Percentiles rank a stretch among this genome's conserved stretches.
These are phyloP conservation scores for Candida manassasensis DNA, from an alignment of 805 yeast genomes.

Conservation along the genomic window DNA sequence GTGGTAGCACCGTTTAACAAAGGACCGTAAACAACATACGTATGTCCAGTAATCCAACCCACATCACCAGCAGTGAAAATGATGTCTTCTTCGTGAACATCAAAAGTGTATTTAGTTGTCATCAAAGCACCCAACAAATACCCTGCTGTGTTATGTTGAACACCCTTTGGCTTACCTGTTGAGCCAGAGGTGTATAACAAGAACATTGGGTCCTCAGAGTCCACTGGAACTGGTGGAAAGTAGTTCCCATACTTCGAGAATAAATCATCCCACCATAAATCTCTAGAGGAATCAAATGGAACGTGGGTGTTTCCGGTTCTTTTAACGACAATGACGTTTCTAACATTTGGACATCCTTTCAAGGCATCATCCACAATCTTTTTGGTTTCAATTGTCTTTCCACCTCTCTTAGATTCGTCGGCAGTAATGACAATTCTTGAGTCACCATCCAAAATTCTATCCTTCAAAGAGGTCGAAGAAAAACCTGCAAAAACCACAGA, in stretches of 20 bases:
- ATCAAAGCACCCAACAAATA: slow-evolving; percentile 88
- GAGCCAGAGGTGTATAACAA: slow-evolving; percentile 96
- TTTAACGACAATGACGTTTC: slow-evolving; percentile 80
- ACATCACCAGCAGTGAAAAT: slow-evolving; percentile 97
- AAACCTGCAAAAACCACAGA: slow-evolving; percentile 97
- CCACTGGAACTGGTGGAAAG: slow-evolving; percentile 80
- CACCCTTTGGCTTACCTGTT: slow-evolving; percentile 98
- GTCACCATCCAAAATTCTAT: slow-evolving; percentile 84
- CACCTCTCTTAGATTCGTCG: slow-evolving; percentile 95
- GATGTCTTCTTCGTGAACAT: slow-evolving; percentile 82
- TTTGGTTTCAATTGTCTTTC: slow-evolving; percentile 87
- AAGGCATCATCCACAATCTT: slow-evolving; percentile 94
- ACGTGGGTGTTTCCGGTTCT: slow-evolving; percentile 78
- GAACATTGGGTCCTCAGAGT: slow-evolving; percentile 92
- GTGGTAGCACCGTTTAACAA: slow-evolving; percentile 81
- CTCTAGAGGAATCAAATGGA: slow-evolving; percentile 75
- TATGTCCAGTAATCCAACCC: slow-evolving; percentile 99
- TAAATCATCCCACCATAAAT: slow-evolving; percentile 95
- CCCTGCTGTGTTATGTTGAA: slow-evolving; percentile 92
- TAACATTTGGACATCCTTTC: slow-evolving; percentile 65
- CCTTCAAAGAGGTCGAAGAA: slow-evolving; percentile 86
- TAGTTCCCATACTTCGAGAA: slow-evolving; percentile 75
- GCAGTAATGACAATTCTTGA: slow-evolving; percentile 86
- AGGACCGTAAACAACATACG: slow-evolving; percentile 94
- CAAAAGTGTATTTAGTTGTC: slow-evolving; percentile 90